A percentile compares a stretch with the other conserved stretches of the same genome.
phyloP scores from a whole-genome alignment of 2,329 filamentous ascomycete species.

The Septoria linicola region DNA sequence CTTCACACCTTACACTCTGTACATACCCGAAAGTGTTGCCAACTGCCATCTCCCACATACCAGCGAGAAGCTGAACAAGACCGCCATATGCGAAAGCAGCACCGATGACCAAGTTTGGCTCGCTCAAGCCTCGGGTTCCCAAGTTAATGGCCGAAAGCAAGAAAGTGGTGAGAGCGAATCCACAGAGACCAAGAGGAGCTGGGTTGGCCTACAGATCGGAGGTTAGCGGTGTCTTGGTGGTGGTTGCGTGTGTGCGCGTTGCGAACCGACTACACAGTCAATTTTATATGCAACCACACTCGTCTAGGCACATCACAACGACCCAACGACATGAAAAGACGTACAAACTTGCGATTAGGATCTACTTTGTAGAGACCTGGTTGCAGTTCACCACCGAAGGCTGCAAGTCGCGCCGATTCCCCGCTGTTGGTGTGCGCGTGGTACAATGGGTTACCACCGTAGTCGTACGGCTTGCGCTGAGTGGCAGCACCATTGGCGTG shows the following conservation, averaged over 20 bases:
- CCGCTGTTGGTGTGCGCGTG: slow-evolving; percentile 47
- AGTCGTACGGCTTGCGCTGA: slow-evolving; percentile 50
- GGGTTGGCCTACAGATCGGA: slow-evolving; percentile 54
- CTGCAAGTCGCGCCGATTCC: slow-evolving; percentile 48
- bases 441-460: slow-evolving; percentile 54
- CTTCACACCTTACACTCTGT: background rate
- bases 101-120: slow-evolving; percentile 50
- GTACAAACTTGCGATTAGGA: slow-evolving; percentile 29
- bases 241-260: background rate
- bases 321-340: background rate
- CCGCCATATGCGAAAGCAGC: slow-evolving; percentile 52
- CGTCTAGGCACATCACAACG: background rate
- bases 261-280: background rate
- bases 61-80: slow-evolving; percentile 52
- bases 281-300: background rate
- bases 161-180: slow-evolving; percentile 66
- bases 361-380: slow-evolving; percentile 49
- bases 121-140: slow-evolving; percentile 43
- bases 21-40: slow-evolving; percentile 13
- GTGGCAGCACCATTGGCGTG: slow-evolving; percentile 36
- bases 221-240: background rate
- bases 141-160: slow-evolving; percentile 55
- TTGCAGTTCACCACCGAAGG: slow-evolving; percentile 55
- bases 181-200: slow-evolving; percentile 59
- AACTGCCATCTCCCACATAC: slow-evolving; percentile 50